A percentile compares a stretch with the other conserved stretches of the same genome.
Evolutionary conservation across 768 basidiomycete genomes (phyloP).

Genomic region (Tulasnella sp.): DNA sequence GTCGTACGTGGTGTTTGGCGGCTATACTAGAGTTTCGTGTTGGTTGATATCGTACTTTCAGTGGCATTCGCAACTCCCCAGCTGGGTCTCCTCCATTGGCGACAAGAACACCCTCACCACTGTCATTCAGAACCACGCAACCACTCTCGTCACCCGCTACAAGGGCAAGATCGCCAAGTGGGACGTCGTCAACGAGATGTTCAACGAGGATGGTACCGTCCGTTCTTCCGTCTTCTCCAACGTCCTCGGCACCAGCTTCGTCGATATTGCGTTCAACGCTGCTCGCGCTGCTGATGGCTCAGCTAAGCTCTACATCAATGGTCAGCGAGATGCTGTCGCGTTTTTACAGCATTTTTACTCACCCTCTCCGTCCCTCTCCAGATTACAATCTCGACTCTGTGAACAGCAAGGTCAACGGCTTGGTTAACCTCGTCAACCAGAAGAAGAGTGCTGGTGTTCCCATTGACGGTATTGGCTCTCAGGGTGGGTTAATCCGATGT

Average conservation of each 20-base stretch:
- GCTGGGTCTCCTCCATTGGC: slow-evolving; percentile 19
- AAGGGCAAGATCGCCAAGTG: slow-evolving; percentile 20
- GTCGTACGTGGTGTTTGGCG: not conserved
- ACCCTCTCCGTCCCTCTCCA: not conserved
- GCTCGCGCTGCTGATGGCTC: slow-evolving; percentile 45
- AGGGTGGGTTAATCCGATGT: not conserved
- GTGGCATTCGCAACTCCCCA: slow-evolving; percentile 21
- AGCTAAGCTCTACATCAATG: slow-evolving; percentile 28
- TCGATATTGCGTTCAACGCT: slow-evolving; percentile 47
- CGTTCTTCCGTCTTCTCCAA: slow-evolving; percentile 38
- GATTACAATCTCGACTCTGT: slow-evolving; percentile 17
- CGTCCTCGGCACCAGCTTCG: slow-evolving; percentile 42
- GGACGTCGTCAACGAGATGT: slow-evolving; percentile 35
- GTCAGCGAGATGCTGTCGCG: not conserved
- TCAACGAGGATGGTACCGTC: slow-evolving; percentile 46
- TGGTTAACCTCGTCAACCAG: slow-evolving; percentile 8
- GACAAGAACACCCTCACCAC: slow-evolving; percentile 18
- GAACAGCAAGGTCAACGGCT: slow-evolving; percentile 3
- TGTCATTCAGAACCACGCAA: slow-evolving; percentile 23
- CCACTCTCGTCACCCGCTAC: slow-evolving; percentile 19
- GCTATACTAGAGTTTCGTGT: not conserved
- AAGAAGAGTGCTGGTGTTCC: slow-evolving; percentile 6
- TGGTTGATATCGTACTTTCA: not conserved
- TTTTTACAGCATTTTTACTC: not conserved
- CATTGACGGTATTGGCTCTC: slow-evolving; percentile 16